These are phyloP conservation scores for Anisodus acutangulus DNA, from an alignment of 257 asterid species.

Conservation along the genomic window DNA sequence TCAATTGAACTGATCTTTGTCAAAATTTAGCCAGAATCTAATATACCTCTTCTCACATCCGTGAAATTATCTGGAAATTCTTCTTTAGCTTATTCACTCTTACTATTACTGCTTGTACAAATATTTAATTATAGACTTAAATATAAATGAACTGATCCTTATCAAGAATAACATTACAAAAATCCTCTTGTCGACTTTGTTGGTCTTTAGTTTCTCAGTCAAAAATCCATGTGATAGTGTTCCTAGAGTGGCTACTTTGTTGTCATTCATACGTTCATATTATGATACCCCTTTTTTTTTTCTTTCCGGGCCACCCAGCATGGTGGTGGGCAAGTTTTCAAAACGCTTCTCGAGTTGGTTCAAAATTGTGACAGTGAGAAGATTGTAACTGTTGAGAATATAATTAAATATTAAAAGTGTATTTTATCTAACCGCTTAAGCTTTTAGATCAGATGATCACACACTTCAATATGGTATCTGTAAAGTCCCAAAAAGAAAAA, in stretches of 20 bases:
- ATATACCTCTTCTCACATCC: neutral
- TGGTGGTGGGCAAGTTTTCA: slow-evolving; percentile 82
- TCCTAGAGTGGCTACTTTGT: neutral
- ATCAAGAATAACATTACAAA: neutral
- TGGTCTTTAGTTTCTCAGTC: slow-evolving; percentile 22
- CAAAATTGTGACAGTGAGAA: slow-evolving; percentile 61
- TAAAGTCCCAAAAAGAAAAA: too few relatives aligned
- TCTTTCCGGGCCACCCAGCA: slow-evolving; percentile 51
- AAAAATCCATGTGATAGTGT: neutral
- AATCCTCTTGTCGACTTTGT: neutral
- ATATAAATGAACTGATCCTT: neutral
- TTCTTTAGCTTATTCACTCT: neutral
- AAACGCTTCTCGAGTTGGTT: slow-evolving; percentile 62
- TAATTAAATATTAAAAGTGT: too few relatives aligned
- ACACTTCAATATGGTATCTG: too few relatives aligned
- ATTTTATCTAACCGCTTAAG: too few relatives aligned
- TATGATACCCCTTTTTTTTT: slow-evolving; percentile 29
- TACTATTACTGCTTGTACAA: neutral
- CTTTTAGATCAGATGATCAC: too few relatives aligned
- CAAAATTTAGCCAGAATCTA: slow-evolving; percentile 1
- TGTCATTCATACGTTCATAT: slow-evolving; percentile 26
- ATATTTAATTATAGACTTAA: neutral
- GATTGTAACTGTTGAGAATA: slow-evolving; percentile 21
- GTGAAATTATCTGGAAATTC: neutral
- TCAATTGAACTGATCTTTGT: neutral